Evolutionary conservation across 805 yeast genomes (phyloP), one percentile per base, ranked within the genome.

Genomic region (Teunomyces tritomae): DNA sequence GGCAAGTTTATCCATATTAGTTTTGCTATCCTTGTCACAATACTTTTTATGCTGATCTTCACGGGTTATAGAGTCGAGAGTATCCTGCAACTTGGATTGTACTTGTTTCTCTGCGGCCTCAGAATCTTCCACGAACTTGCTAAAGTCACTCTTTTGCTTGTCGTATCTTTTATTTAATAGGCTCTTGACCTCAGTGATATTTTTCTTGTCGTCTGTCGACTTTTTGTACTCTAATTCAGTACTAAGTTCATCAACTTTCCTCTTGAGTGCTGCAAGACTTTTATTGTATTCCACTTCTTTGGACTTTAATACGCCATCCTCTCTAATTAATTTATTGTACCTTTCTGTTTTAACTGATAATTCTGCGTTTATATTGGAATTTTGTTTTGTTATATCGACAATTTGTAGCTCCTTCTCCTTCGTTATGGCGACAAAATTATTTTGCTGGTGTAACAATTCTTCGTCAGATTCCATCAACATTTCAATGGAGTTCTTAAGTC

Each of bases 291-390:
- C 65, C 1, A 55, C 56, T 47, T 72, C 72, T 47, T 72, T 75
- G 1, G 78, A 78, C 44, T 71, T 69, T 39, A 84, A 63, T 43
- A 79, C 75, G 4, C 92, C 95, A 51, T 80, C 82, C 43, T 68
- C 57, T 28, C 80, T 66, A 1, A 78, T 74, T 7, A 73, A 59
- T 1, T 57, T 53, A 49, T 65, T 65, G 34, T 73, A 54, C 2
- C 53, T 48, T 0, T 29, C 45, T 34, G 67, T 71, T 35, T 56
- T 40, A 1, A 33, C 13, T 4, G 48, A 46, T 2, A 73, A 53
- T 3, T 54, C 47, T 1, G 28, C 43, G 17, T 65, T 68, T 13
- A 65, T 32, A 1, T 34, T 46, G 5, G 17, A 16, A 1, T 27
- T 16, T 33, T 14, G 47, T 10, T 2, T 24, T n/a, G 50, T 53